These are phyloP conservation scores for Euphrasia arctica DNA, from an alignment of 305 asterid species.

Conservation along the genomic window DNA sequence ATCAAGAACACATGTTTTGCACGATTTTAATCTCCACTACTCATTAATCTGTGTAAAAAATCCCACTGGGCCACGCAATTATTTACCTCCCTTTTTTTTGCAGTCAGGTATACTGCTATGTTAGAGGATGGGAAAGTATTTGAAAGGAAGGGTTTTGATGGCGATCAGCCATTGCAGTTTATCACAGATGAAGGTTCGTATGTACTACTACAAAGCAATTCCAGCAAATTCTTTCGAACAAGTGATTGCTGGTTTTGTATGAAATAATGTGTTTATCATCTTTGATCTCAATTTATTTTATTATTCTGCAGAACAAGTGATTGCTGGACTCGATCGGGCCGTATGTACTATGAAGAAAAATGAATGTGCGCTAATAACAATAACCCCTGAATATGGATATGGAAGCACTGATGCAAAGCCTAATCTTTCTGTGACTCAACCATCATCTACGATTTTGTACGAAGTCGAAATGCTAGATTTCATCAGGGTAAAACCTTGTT, in stretches of 20 bases:
- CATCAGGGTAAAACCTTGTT: constrained; percentile 45
- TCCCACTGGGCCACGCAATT: background rate
- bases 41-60: too few relatives aligned
- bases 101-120: constrained; percentile 65
- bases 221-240: constrained; percentile 14
- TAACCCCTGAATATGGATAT: constrained; percentile 60
- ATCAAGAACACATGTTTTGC: too few relatives aligned
- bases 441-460: constrained; percentile 52
- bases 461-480: constrained; percentile 80
- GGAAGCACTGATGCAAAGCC: constrained; percentile 49
- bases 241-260: too few relatives aligned
- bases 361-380: constrained; percentile 51
- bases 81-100: constrained; percentile 18
- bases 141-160: constrained; percentile 58
- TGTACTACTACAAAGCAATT: constrained; percentile 6
- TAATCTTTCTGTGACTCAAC: constrained; percentile 50
- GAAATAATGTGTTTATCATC: background rate
- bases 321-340: constrained; percentile 65
- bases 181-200: constrained; percentile 69
- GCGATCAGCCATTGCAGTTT: constrained; percentile 47
- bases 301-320: constrained; percentile 52
- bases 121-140: constrained; percentile 63
- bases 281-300: constrained; percentile 12
- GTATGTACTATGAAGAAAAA: constrained; percentile 64
- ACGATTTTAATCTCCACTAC: too few relatives aligned